Evolutionary conservation across 805 yeast species (phyloP).

Genomic region (Suhomyces sp.): DNA sequence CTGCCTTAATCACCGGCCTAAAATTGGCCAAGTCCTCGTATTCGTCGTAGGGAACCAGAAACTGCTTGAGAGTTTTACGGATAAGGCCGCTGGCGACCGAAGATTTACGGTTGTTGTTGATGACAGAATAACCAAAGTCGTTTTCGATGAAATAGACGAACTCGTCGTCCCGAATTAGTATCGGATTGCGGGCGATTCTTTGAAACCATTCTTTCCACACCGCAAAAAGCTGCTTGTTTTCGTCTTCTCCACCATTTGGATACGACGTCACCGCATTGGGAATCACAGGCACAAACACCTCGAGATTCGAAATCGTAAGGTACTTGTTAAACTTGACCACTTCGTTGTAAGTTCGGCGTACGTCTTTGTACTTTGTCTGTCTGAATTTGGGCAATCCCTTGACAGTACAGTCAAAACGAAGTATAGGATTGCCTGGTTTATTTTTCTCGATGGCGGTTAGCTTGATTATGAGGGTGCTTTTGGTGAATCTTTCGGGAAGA

Average conservation of each 20-base stretch:
- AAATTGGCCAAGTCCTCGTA: constrained; percentile 76
- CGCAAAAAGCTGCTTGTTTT: constrained; percentile 50
- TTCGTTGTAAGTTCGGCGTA: constrained; percentile 80
- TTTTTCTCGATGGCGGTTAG: constrained; percentile 70
- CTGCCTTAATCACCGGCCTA: constrained; percentile 79
- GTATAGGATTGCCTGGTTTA: constrained; percentile 73
- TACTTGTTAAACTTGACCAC: constrained; percentile 72
- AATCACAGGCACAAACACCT: constrained; percentile 88
- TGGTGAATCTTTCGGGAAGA: constrained; percentile 50
- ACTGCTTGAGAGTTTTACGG: constrained; percentile 87
- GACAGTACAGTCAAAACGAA: constrained; percentile 58
- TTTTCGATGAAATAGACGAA: constrained; percentile 79
- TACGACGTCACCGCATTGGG: constrained; percentile 74
- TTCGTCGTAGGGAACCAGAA: constrained; percentile 89
- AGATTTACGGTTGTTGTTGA: constrained; percentile 53
- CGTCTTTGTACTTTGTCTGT: constrained; percentile 62
- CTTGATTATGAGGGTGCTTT: constrained; percentile 46
- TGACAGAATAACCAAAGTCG: constrained; percentile 64
- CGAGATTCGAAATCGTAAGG: constrained; percentile 77
- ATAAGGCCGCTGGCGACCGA: constrained; percentile 79
- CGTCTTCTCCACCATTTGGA: constrained; percentile 84
- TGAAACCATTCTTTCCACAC: constrained; percentile 86
- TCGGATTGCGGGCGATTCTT: constrained; percentile 67
- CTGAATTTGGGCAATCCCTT: constrained; percentile 71
- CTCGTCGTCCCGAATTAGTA: constrained; percentile 85